Conservation (phyloP, 1,284 basidiomycete genomes). For the Sanguinoderma infundibulare region DNA sequence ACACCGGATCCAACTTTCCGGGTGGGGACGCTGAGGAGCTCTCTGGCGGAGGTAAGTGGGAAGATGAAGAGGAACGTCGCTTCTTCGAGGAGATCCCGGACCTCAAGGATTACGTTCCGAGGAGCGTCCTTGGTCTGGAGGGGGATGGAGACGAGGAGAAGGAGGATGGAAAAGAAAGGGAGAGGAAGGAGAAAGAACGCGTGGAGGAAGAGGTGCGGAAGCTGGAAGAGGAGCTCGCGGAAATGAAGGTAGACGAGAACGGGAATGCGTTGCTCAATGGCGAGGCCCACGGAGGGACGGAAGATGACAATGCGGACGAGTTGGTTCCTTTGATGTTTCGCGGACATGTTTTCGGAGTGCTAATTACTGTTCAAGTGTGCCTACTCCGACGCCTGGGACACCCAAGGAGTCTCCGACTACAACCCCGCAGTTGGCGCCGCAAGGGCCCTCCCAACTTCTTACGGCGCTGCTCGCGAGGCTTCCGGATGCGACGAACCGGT, state of each 20-base stretch:
- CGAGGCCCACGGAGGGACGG: background rate
- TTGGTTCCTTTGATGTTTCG: slow-evolving; percentile 35
- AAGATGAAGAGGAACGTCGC: slow-evolving; percentile 94
- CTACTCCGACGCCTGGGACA: slow-evolving; percentile 69
- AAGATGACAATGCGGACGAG: slow-evolving; percentile 51
- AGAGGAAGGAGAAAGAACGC: slow-evolving; percentile 51
- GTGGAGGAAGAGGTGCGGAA: slow-evolving; percentile 69
- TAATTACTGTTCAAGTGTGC: slow-evolving; percentile 38
- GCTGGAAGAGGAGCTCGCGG: slow-evolving; percentile 69
- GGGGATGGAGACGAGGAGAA: slow-evolving; percentile 45
- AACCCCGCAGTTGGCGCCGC: slow-evolving; percentile 72
- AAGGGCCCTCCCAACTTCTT: slow-evolving; percentile 92
- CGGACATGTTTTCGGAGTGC: slow-evolving; percentile 6
- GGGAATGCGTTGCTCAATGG: slow-evolving; percentile 16
- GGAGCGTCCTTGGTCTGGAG: slow-evolving; percentile 85
- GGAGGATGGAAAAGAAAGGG: slow-evolving; percentile 44
- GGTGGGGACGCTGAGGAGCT: slow-evolving; percentile 61
- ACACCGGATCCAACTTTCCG: slow-evolving; percentile 41
- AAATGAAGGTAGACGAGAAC: slow-evolving; percentile 45
- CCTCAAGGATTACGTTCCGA: slow-evolving; percentile 90
- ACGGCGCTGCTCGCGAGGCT: slow-evolving; percentile 92
- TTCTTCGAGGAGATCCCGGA: slow-evolving; percentile 97
- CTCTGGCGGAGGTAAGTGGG: slow-evolving; percentile 91
- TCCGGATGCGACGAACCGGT: slow-evolving; percentile 92
- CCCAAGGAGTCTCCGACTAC: slow-evolving; percentile 65